These are phyloP conservation scores for Leptosphaerulina australis DNA, from an alignment of 2,329 filamentous ascomycete genomes.

Conservation along the genomic window DNA sequence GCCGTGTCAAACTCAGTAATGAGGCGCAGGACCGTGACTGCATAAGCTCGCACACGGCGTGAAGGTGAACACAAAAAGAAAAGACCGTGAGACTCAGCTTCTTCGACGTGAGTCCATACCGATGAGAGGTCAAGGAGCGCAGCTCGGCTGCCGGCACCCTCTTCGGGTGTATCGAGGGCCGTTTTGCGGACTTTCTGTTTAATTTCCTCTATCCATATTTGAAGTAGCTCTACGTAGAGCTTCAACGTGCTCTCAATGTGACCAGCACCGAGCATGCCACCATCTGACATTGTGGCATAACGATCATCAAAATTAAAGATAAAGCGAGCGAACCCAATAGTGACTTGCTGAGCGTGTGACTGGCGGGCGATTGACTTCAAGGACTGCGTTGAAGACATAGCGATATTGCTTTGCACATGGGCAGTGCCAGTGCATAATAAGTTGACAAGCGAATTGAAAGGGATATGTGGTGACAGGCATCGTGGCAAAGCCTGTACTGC, in stretches of 20 bases:
- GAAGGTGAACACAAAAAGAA: slow-evolving; percentile 99
- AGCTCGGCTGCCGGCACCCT: slow-evolving; percentile 73
- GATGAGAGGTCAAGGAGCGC: slow-evolving; percentile 83
- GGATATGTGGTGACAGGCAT: slow-evolving; percentile 89
- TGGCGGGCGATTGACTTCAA: slow-evolving; percentile 94
- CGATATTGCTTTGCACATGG: slow-evolving; percentile 91
- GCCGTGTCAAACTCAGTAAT: slow-evolving; percentile 94
- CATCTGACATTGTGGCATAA: slow-evolving; percentile 97
- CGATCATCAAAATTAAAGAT: slow-evolving; percentile 99
- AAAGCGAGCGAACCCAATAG: slow-evolving; percentile 93
- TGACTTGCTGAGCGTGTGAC: slow-evolving; percentile 91
- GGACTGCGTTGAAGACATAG: slow-evolving; percentile 87
- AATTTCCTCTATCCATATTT: slow-evolving; percentile 98
- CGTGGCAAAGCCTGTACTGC: slow-evolving; percentile 93
- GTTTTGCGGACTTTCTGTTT: slow-evolving; percentile 81
- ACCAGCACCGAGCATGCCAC: slow-evolving; percentile 89
- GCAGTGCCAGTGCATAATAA: slow-evolving; percentile 95
- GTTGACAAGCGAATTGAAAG: slow-evolving; percentile 92
- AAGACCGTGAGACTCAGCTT: slow-evolving; percentile 92
- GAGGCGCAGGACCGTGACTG: slow-evolving; percentile 87
- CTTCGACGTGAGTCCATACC: slow-evolving; percentile 91
- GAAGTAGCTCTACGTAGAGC: slow-evolving; percentile 89
- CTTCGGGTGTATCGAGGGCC: slow-evolving; percentile 64
- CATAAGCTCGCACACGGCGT: slow-evolving; percentile 83
- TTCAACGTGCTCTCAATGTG: slow-evolving; percentile 94